phyloP scores from a whole-genome alignment of 345 rosid species.

The Microcos paniculata region DNA sequence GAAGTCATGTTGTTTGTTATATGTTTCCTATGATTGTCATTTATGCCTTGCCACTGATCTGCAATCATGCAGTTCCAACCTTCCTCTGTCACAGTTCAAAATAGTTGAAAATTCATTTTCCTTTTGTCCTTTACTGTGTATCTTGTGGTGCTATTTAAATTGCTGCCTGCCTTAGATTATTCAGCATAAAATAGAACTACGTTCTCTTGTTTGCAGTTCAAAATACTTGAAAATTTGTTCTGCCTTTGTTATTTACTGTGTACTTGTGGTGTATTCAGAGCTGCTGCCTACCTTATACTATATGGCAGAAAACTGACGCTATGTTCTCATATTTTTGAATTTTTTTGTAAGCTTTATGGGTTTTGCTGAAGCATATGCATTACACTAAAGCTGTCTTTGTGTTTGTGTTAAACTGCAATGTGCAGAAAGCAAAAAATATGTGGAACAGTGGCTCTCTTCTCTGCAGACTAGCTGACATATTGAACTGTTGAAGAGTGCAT shows the following conservation, averaged over 20 bases:
- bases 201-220: background rate
- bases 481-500: background rate
- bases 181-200: background rate
- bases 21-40: background rate
- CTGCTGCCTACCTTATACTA: background rate
- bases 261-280: background rate
- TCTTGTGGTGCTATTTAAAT: background rate
- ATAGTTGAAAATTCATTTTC: background rate
- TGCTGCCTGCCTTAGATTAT: background rate
- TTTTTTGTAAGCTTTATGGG: background rate
- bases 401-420: background rate
- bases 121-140: background rate
- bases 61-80: background rate
- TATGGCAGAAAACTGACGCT: background rate
- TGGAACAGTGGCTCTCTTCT: constrained; percentile 63
- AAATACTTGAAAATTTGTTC: background rate
- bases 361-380: background rate
- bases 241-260: background rate
- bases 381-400: background rate
- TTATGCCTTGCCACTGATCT: background rate
- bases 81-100: background rate
- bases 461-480: constrained; percentile 41
- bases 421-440: constrained; percentile 56
- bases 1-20: background rate
- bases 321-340: background rate